Base-by-base conservation (phyloP, 805 yeast species). In the Debaryomyces hansenii region DNA sequence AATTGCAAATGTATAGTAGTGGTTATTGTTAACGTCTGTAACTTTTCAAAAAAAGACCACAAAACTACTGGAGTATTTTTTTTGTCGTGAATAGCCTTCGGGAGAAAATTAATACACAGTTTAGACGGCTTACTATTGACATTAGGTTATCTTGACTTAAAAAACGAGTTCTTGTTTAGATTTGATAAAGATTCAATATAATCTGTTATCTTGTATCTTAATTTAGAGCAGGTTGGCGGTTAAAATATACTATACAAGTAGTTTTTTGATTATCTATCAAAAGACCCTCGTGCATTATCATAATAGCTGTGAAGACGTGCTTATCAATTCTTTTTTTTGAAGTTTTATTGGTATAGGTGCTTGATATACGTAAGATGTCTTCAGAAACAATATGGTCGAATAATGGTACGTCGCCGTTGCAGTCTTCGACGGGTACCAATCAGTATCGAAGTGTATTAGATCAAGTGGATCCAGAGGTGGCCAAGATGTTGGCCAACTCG, bases 311-410 rank as follows among this genome's bases (percentile, higher is more conserved):
- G 27, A 24, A 24, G 27, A 24, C 27, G 27, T 24, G 27, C 27
- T 24, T 24, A 24, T 24, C 27, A 24, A 24, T 24, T 24, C 10
- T 24, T 24, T 24, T 24, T 24, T 24, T 24, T 24, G 27, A 24
- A 24, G 10, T 24, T 24, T 24, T 6, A 9, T 24, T 24, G 10
- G 4, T 32, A 32, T n/a, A 32, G 11, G 15, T 14, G 35, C n/a
- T n/a, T 14, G 35, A 7, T 32, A 32, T 11, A 32, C 3, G 35
- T 15, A 16, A 29, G 8, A 67, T 66, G 72, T 66, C 66, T 36
- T 59, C 70, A 1, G 77, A 71, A 54, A 70, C 77, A n/a, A 72
- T 72, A 44, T 70, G 75, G 75, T 68, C 75, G 16, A 67, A 60
- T 53, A 54, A 49, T 32, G 52, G 57, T 12, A 65, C 73, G 10